These are phyloP conservation scores for Biscutella laevigata DNA, from an alignment of 441 rosid genomes.

Conservation along the genomic window DNA sequence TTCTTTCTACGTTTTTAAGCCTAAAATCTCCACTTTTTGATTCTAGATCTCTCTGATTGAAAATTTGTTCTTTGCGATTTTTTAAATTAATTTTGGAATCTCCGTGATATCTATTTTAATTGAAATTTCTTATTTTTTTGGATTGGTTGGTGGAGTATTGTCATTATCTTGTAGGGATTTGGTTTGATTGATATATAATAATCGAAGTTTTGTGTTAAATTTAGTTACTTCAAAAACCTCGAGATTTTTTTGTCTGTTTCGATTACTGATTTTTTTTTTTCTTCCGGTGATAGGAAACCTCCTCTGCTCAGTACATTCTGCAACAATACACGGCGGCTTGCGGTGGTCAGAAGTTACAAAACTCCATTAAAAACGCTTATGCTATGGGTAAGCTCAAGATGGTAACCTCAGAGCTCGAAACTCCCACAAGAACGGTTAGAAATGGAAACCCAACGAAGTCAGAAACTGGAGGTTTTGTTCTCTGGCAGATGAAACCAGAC, in stretches of 20 bases:
- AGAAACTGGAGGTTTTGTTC: slow-evolving; percentile 82
- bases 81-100: no score
- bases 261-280: neutral
- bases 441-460: slow-evolving; percentile 38
- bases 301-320: slow-evolving; percentile 83
- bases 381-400: slow-evolving; percentile 81
- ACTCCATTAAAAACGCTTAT: slow-evolving; percentile 62
- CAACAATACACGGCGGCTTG: slow-evolving; percentile 93
- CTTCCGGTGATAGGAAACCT: slow-evolving; percentile 43
- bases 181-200: neutral
- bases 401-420: slow-evolving; percentile 73
- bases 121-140: neutral
- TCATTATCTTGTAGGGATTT: slow-evolving; percentile 19
- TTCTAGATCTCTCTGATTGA: slow-evolving; percentile 4
- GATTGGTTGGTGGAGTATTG: slow-evolving; percentile 21
- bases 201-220: neutral
- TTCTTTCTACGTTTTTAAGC: neutral
- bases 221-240: neutral
- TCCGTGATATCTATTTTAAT: neutral
- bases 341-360: slow-evolving; percentile 70
- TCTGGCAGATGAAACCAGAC: slow-evolving; percentile 96
- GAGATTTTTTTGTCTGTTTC: slow-evolving; percentile 7
- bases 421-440: slow-evolving; percentile 57
- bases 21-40: no score
- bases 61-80: neutral